Base-by-base conservation (phyloP, 2,329 filamentous ascomycete genomes). In the Scedosporium minutisporum region DNA sequence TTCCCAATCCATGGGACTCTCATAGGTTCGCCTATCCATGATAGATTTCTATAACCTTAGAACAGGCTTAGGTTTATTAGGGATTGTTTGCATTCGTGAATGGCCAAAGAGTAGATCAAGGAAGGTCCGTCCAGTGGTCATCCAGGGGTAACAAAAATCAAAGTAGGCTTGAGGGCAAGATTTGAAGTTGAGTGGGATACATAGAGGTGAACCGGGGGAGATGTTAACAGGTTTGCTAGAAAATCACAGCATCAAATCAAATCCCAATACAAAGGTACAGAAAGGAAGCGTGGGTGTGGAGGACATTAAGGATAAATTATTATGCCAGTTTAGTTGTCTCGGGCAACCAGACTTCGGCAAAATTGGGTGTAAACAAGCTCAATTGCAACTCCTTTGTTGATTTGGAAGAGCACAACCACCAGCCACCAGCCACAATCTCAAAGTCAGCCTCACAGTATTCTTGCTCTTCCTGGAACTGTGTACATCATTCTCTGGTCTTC, bases 1-100 rank as follows among this genome's bases (percentile, higher is more conserved):
- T 70, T 87, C 83, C 82, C 83, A 88, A 68, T 87, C 85, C 85
- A 88, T 88, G 65, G 77, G 84, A 65, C 82, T 77, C 72, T 87
- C 84, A 66, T 77, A 81, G 1, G 80, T 84, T 68, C 85, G 77
- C 66, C 78, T 77, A 62, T 83, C 78, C 78, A 83, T 85, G 46
- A 38, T 38, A 29, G 33, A 21, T 23, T 25, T 55, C 10, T n/a
- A 48, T 48, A 9, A n/a, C 44, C 18, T 18, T 3, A 5, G 44
- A 21, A n/a, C n/a, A 10, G 9, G 3, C 6, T 21, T 4, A 9
- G 18, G 18, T 48, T n/a, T n/a, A n/a, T 48, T n/a, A n/a, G 18
- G 16, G 16, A 48, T 18, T 48, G 2, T 21, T 48, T 18, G 9
- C 44, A 18, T 48, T 48, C 44, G n/a, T 12, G 16, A 18, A 21